These are phyloP conservation scores for Syzygium syzygioides DNA, from an alignment of 441 rosid genomes.

Conservation along the genomic window DNA sequence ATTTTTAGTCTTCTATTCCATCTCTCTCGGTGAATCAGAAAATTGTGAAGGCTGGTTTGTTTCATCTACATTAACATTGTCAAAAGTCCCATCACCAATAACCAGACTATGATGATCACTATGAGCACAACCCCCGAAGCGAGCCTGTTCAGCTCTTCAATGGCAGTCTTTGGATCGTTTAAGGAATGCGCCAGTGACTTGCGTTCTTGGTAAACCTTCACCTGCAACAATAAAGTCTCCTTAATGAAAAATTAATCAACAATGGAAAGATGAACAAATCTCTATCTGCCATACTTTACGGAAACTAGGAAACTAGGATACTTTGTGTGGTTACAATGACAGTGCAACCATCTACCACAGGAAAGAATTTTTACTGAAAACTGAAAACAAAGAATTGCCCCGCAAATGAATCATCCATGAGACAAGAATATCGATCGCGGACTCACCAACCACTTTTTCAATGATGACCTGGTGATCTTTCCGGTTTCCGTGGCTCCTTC, in stretches of 20 bases:
- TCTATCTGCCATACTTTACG: not conserved
- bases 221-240: conserved; percentile 20
- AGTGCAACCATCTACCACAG: not conserved
- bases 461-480: not conserved
- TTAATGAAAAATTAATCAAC: not conserved
- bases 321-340: not conserved
- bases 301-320: not conserved
- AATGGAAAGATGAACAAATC: not conserved
- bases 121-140: conserved; percentile 24
- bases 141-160: conserved; percentile 54
- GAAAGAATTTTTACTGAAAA: not conserved
- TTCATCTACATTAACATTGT: not conserved
- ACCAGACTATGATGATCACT: conserved; percentile 25
- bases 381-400: not conserved
- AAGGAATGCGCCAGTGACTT: conserved; percentile 47
- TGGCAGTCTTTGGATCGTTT: conserved; percentile 59
- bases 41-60: too few relatives aligned
- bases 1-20: too few relatives aligned
- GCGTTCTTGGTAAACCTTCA: conserved; percentile 46
- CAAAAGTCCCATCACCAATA: conserved; percentile 35
- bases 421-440: not conserved
- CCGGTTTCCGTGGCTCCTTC: not conserved
- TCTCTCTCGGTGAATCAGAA: too few relatives aligned
- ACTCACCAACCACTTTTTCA: conserved; percentile 8
- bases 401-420: not conserved